Evolutionary conservation across 2,329 filamentous ascomycete genomes (phyloP), one percentile per base, ranked within the genome.

Genomic region (Aspergillus novoparasiticus): DNA sequence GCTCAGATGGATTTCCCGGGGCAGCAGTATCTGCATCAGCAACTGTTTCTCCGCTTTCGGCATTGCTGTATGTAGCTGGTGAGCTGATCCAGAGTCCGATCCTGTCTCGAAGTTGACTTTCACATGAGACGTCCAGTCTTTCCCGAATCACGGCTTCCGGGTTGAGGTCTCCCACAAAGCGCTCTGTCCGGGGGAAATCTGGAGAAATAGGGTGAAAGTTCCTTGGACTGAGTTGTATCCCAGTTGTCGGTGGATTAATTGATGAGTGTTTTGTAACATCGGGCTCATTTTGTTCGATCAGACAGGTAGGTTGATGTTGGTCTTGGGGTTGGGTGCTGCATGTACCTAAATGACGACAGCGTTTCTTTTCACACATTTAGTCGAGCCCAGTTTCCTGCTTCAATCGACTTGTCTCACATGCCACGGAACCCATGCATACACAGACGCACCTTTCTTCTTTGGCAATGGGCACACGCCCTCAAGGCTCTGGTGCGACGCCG

Each of bases 131-230:
- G 51, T 74, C 64, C 14, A 77, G 53, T 54, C 67, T 70, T 58
- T 78, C 76, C 21, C 73, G 70, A 60, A 80, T 76, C 8, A 78
- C 69, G 36, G 78, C 75, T 68, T 80, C 78, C 8, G 78, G 78
- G 58, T 79, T 80, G 2, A 79, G 69, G 58, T 80, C 76, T 34
- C 78, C 77, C 26, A 80, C 77, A 56, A 80, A 80, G 21, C 76
- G 73, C 57, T 74, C 73, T 41, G 70, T 68, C 30, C 51, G 63
- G 9, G 66, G 61, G 32, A 59, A 60, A 4, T 66, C 59, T 12
- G 61, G 58, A 12, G 65, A 60, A 6, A 58, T 53, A 39, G 64
- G 60, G 39, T 57, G 55, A 45, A 21, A 51, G 4, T n/a, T 50
- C 16, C 14, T 43, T 12, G 60, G 41, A n/a, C 51, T 61, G 16